A percentile compares a stretch with the other conserved stretches of the same genome.
Evolutionary conservation across 2,329 filamentous ascomycete species (phyloP).

Genomic region (Xylariomycetidae sp.): DNA sequence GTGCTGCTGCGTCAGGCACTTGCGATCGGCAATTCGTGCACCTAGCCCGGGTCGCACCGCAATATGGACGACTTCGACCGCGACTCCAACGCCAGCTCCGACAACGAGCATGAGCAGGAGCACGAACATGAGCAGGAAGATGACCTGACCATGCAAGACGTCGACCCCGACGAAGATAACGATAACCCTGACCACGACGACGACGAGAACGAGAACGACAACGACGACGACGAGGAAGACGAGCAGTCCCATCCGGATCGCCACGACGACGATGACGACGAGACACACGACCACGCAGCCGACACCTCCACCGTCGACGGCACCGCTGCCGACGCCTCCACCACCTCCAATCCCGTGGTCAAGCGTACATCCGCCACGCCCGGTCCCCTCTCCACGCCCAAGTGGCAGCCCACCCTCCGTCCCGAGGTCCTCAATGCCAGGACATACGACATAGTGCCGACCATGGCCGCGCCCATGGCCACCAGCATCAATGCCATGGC

Average conservation of each 20-base stretch:
- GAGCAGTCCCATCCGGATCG: constrained; percentile 29
- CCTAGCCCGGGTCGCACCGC: no score
- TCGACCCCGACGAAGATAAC: constrained; percentile 28
- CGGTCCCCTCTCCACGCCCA: constrained; percentile 25
- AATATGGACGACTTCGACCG: constrained; percentile 34
- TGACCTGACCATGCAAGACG: constrained; percentile 26
- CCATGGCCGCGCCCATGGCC: constrained; percentile 91
- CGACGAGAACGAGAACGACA: constrained; percentile 34
- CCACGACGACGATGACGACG: constrained; percentile 31
- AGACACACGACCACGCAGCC: constrained; percentile 13
- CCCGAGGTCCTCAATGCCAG: constrained; percentile 72
- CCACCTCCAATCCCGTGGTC: constrained; percentile 19
- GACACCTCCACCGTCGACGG: constrained; percentile 6
- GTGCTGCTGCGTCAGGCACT: no score
- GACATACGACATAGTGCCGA: constrained; percentile 92
- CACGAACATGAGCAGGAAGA: constrained; percentile 41
- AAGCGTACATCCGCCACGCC: constrained; percentile 27
- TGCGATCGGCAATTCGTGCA: no score
- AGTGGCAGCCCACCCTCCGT: constrained; percentile 57
- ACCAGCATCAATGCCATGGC: constrained; percentile 93
- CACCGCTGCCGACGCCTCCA: no score
- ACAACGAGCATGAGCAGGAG: constrained; percentile 42
- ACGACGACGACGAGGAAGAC: constrained; percentile 28
- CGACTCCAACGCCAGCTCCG: constrained; percentile 36
- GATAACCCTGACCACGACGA: constrained; percentile 32